Percentiles rank a stretch among this genome's conserved stretches.
phyloP scores from a whole-genome alignment of 1,284 basidiomycete genomes.

The Apiotrichum domesticum region DNA sequence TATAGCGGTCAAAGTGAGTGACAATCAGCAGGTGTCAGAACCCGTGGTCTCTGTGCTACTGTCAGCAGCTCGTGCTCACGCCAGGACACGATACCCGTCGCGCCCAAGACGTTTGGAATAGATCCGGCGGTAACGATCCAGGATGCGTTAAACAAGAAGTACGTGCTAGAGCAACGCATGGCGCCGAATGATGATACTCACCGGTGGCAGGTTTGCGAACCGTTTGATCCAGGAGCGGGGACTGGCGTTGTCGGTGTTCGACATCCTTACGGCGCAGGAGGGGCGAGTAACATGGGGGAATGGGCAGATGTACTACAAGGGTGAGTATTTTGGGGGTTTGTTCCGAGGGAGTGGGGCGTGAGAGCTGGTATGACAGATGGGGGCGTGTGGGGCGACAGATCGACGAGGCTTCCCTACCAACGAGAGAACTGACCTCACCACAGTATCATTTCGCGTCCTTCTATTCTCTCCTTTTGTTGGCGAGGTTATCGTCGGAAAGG shows the following conservation, averaged over 20 bases:
- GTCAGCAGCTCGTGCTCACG: constrained; percentile 1
- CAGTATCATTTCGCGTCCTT: constrained; percentile 83
- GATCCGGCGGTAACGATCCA: constrained; percentile 38
- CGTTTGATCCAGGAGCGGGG: constrained; percentile 87
- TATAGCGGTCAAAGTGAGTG: constrained; percentile 45
- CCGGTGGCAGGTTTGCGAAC: constrained; percentile 71
- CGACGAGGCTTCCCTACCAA: no score
- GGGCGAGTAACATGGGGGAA: constrained; percentile 93
- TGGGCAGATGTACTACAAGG: constrained; percentile 89
- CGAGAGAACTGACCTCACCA: constrained; percentile 10
- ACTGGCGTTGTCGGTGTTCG: constrained; percentile 81
- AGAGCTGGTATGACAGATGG: no score
- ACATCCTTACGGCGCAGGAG: constrained; percentile 76
- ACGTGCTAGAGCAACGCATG: neutral
- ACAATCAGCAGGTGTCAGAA: constrained; percentile 83
- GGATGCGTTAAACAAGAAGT: constrained; percentile 47
- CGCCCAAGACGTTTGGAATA: constrained; percentile 42
- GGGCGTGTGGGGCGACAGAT: no score
- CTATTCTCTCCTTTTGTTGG: constrained; percentile 87
- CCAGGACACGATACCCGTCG: constrained; percentile 47
- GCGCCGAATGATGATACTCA: neutral
- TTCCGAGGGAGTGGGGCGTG: no score
- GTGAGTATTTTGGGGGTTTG: constrained; percentile 49
- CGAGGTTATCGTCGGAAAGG: constrained; percentile 82
- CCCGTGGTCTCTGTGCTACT: neutral